These are phyloP conservation scores for Sabuloglossum arenarium DNA, from an alignment of 495 filamentous ascomycete species.

Conservation along the genomic window DNA sequence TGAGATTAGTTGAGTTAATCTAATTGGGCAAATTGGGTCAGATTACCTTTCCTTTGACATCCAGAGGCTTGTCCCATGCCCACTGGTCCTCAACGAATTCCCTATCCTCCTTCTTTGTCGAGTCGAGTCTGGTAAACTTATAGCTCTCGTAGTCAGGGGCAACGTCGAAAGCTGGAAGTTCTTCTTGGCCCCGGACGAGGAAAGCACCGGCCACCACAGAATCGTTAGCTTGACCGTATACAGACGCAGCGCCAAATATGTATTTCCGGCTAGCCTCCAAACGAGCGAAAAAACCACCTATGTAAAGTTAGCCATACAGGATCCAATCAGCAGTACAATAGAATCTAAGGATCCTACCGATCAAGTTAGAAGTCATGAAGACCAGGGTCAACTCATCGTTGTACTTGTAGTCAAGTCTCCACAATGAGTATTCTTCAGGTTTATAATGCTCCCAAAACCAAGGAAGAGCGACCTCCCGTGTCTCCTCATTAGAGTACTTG, in stretches of 20 bases:
- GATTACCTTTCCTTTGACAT: conserved; percentile 49
- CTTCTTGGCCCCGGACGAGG: conserved; percentile 80
- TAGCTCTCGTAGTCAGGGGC: conserved; percentile 96
- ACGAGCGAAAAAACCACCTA: conserved; percentile 87
- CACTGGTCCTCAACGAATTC: conserved; percentile 74
- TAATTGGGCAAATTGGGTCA: not conserved
- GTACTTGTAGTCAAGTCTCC: conserved; percentile 89
- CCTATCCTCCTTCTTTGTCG: conserved; percentile 56
- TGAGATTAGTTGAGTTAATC: not conserved
- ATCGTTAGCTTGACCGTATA: conserved; percentile 73
- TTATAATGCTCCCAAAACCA: conserved; percentile 98
- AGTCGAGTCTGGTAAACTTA: conserved; percentile 87
- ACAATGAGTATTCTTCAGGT: conserved; percentile 85
- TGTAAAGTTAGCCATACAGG: conserved; percentile 6
- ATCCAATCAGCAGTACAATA: not conserved
- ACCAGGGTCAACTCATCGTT: conserved; percentile 88
- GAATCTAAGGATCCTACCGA: conserved; percentile 40
- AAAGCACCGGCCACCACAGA: conserved; percentile 81
- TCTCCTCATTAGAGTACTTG: conserved; percentile 93
- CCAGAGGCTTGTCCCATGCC: conserved; percentile 68
- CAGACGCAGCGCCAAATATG: conserved; percentile 80
- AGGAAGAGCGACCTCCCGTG: conserved; percentile 57
- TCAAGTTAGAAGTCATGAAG: conserved; percentile 97
- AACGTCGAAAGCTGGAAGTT: conserved; percentile 73
- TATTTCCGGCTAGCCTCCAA: conserved; percentile 97